A percentile compares a stretch with the other conserved stretches of the same genome.
These are phyloP conservation scores for Massariosphaeria phaeospora DNA, from an alignment of 495 filamentous ascomycete genomes.

Conservation along the genomic window DNA sequence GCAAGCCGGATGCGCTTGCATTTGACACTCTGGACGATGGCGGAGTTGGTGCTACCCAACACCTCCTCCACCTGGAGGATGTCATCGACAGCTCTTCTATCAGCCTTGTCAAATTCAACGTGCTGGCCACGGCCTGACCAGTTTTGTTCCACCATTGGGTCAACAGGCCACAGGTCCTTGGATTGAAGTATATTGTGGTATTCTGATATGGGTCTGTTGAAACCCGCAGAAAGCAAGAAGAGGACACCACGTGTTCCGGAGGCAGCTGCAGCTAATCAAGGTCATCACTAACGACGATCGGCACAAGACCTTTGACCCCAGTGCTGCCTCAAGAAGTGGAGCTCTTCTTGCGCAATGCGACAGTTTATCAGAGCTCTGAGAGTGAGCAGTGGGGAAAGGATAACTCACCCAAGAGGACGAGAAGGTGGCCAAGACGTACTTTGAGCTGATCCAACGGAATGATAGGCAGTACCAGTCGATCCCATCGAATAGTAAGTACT, in stretches of 20 bases:
- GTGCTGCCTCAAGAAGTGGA: constrained; percentile 3
- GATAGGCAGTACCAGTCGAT: too few relatives aligned
- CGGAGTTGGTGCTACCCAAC: constrained; percentile 11
- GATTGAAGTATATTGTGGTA: neutral
- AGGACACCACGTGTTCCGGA: neutral
- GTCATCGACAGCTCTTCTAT: neutral
- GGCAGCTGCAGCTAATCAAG: neutral
- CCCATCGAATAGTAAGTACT: too few relatives aligned
- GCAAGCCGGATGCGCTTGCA: constrained; percentile 27
- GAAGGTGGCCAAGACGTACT: too few relatives aligned
- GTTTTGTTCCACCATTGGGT: constrained; percentile 12
- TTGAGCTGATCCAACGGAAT: too few relatives aligned
- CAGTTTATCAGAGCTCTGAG: neutral
- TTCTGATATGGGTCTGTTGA: neutral
- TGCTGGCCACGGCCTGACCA: constrained; percentile 27
- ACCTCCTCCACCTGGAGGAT: constrained; percentile 9
- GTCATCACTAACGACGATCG: neutral
- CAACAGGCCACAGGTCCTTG: constrained; percentile 4
- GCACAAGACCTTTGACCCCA: neutral
- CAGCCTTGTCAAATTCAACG: constrained; percentile 5
- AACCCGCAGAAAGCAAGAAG: neutral
- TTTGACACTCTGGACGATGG: constrained; percentile 24
- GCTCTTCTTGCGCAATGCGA: neutral
- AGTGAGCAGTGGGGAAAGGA: too few relatives aligned
- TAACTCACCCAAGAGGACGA: too few relatives aligned